Conservation (phyloP, 2,329 filamentous ascomycete species). For the Exophiala alcalophila region DNA sequence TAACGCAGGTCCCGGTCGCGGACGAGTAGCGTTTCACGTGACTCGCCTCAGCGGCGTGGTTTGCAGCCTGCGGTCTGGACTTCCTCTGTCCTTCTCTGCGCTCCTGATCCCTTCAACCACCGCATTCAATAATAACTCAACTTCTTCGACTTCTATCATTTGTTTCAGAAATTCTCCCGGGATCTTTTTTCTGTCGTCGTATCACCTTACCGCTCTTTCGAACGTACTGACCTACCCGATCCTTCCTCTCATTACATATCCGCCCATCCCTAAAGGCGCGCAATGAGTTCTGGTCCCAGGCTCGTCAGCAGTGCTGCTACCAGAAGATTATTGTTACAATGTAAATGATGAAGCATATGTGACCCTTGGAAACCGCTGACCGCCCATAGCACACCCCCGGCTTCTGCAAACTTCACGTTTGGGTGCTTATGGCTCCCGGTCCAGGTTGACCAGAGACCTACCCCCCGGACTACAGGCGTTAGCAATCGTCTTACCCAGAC, state of each 20-base stretch:
- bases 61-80: not conserved
- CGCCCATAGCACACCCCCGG: slow-evolving; percentile 19
- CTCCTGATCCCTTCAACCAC: slow-evolving; percentile 6
- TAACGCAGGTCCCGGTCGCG: not conserved
- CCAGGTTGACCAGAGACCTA: slow-evolving; percentile 19
- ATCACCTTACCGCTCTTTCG: not conserved
- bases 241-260: slow-evolving; percentile 6
- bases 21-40: slow-evolving; percentile 1
- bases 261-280: slow-evolving; percentile 4
- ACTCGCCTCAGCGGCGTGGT: not conserved
- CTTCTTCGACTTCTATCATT: slow-evolving; percentile 15
- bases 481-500: slow-evolving; percentile 55
- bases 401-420: slow-evolving; percentile 17
- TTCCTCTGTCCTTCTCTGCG: slow-evolving; percentile 1
- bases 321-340: slow-evolving; percentile 26
- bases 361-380: too few relatives aligned
- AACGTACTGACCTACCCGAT: slow-evolving; percentile 3
- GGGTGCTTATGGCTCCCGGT: slow-evolving; percentile 16
- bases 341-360: slow-evolving; percentile 13
- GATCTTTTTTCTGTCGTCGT: slow-evolving; percentile 13
- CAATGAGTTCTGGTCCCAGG: slow-evolving; percentile 30
- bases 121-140: slow-evolving; percentile 4
- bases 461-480: slow-evolving; percentile 52
- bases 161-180: slow-evolving; percentile 4
- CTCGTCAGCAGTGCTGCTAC: slow-evolving; percentile 30